A percentile compares a stretch with the other conserved stretches of the same genome.
phyloP scores from a whole-genome alignment of 768 basidiomycete species.

The Pleurotus salmoneostramineus region DNA sequence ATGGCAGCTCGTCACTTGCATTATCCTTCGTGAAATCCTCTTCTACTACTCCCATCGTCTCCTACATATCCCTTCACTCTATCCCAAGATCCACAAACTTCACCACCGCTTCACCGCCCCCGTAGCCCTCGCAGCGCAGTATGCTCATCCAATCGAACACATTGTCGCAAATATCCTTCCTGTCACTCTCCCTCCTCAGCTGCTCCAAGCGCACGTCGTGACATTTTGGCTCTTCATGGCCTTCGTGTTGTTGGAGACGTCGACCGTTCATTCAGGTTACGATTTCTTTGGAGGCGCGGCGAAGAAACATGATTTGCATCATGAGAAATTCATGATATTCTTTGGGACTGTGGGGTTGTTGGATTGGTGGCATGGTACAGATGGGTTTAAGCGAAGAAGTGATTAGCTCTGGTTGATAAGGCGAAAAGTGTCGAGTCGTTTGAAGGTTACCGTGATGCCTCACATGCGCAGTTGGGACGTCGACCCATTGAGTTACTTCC shows the following conservation, averaged over 20 bases:
- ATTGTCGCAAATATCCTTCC: slow-evolving; percentile 24
- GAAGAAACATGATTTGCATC: slow-evolving; percentile 22
- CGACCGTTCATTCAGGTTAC: slow-evolving; percentile 24
- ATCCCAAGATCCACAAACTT: slow-evolving; percentile 23
- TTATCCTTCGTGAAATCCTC: slow-evolving; percentile 21
- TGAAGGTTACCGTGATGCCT: too few species aligned
- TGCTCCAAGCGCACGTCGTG: slow-evolving; percentile 20
- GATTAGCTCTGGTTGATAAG: not conserved
- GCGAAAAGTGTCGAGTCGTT: too few species aligned
- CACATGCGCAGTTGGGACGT: too few species aligned
- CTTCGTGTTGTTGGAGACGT: slow-evolving; percentile 19
- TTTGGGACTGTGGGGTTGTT: slow-evolving; percentile 22
- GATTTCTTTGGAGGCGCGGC: slow-evolving; percentile 21
- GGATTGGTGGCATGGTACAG: slow-evolving; percentile 14
- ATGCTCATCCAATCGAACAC: slow-evolving; percentile 21
- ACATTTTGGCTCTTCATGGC: slow-evolving; percentile 25
- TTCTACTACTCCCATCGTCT: slow-evolving; percentile 26
- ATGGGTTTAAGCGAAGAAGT: not conserved
- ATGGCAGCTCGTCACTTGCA: slow-evolving; percentile 15
- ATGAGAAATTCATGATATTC: slow-evolving; percentile 22
- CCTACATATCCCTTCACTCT: slow-evolving; percentile 21
- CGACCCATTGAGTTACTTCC: too few species aligned
- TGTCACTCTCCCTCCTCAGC: slow-evolving; percentile 19
- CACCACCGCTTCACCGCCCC: slow-evolving; percentile 28
- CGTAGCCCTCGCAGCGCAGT: slow-evolving; percentile 25